phyloP scores from a whole-genome alignment of 2,329 filamentous ascomycete species.

The Pseudogymnoascus sp. region DNA sequence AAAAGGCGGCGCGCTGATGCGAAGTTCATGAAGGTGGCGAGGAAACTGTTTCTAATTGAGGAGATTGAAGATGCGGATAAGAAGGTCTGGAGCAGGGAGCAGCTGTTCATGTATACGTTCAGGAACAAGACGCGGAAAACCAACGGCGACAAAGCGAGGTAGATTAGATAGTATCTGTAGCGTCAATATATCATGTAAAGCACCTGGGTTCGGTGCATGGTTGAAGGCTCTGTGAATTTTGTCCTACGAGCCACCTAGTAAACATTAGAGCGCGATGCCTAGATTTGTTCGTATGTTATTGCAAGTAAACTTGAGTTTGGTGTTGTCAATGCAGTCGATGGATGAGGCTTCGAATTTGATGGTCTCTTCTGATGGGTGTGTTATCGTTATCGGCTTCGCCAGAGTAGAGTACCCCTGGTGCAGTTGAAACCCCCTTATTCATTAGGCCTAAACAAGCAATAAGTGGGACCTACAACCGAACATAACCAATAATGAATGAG shows the following conservation, averaged over 20 bases:
- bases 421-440: no score
- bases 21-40: constrained; percentile 63
- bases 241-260: constrained; percentile 12
- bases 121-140: constrained; percentile 20
- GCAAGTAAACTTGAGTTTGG: no score
- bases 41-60: constrained; percentile 54
- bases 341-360: no score
- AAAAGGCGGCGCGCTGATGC: constrained; percentile 74
- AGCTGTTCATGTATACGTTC: constrained; percentile 53
- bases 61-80: constrained; percentile 55
- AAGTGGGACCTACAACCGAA: no score
- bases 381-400: no score
- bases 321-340: no score
- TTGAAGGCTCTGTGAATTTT: not conserved
- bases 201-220: constrained; percentile 1
- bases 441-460: no score
- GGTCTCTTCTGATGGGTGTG: no score
- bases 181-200: not conserved
- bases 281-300: not conserved
- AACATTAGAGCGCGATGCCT: not conserved
- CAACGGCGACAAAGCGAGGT: not conserved
- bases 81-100: constrained; percentile 46
- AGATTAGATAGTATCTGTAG: constrained; percentile 3
- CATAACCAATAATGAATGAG: no score
- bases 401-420: no score